phyloP scores from a whole-genome alignment of 2,329 filamentous ascomycete genomes.

The Xylariaceae sp. region DNA sequence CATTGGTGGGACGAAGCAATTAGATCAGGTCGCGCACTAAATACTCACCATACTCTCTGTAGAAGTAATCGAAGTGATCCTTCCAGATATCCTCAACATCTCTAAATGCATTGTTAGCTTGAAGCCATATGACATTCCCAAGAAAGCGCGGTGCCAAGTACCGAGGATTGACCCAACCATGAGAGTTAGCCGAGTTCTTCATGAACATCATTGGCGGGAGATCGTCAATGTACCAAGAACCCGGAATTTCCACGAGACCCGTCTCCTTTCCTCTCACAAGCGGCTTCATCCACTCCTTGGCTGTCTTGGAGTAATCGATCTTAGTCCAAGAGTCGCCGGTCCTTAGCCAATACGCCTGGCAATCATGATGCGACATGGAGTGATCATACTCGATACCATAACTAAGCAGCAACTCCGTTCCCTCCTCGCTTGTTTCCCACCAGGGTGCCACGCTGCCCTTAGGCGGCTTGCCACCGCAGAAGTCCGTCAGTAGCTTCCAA shows the following conservation, averaged over 20 bases:
- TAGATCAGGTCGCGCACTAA: no score
- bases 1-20: not conserved
- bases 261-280: conserved; percentile 56
- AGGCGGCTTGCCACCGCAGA: conserved; percentile 68
- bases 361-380: conserved; percentile 62
- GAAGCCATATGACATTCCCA: conserved; percentile 50
- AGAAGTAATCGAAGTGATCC: conserved; percentile 70
- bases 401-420: conserved; percentile 58
- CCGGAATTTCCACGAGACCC: conserved; percentile 64
- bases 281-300: conserved; percentile 64
- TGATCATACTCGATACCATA: conserved; percentile 71
- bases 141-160: no score
- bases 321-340: conserved; percentile 64
- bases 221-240: conserved; percentile 57
- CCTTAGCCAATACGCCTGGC: conserved; percentile 59
- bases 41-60: conserved; percentile 71
- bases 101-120: no score
- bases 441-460: conserved; percentile 68
- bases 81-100: conserved; percentile 63
- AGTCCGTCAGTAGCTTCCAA: conserved; percentile 65
- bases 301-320: conserved; percentile 61
- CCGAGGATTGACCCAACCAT: conserved; percentile 56
- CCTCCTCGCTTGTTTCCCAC: conserved; percentile 69
- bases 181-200: conserved; percentile 60
- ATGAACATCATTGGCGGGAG: conserved; percentile 70